Conservation (phyloP, 106 monocot species). For the Dioscorea alata region DNA sequence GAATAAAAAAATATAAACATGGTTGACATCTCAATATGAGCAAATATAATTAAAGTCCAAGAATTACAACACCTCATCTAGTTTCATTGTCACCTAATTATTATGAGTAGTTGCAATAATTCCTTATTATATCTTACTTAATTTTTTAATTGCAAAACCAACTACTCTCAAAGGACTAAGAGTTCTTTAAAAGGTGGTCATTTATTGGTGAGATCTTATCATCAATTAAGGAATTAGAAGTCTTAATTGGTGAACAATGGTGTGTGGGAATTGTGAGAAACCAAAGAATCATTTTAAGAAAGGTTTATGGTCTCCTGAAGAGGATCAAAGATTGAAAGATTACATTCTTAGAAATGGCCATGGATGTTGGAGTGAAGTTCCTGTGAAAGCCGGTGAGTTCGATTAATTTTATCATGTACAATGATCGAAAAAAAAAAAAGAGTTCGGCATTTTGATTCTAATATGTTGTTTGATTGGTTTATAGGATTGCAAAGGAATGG, state of each 20-base stretch:
- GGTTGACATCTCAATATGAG: too few species aligned
- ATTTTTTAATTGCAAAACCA: too few species aligned
- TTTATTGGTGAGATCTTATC: too few species aligned
- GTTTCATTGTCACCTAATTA: too few species aligned
- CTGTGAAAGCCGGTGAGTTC: conserved; percentile 5
- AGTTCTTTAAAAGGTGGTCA: too few species aligned
- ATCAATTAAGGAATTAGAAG: too few species aligned
- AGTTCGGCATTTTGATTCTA: not conserved
- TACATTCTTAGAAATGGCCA: conserved; percentile 10
- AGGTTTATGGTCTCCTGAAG: conserved; percentile 13
- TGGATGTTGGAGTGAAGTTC: conserved; percentile 12
- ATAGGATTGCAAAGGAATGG: not conserved
- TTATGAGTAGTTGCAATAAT: too few species aligned
- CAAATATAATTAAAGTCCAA: too few species aligned
- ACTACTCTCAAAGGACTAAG: too few species aligned
- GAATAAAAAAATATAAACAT: too few species aligned
- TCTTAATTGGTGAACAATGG: not conserved
- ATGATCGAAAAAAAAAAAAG: not conserved
- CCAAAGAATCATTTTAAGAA: conserved; percentile 7
- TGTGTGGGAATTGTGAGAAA: conserved; percentile 2
- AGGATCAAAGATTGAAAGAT: conserved; percentile 7
- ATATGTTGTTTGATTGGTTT: not conserved
- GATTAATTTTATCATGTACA: not conserved
- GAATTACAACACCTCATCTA: too few species aligned
- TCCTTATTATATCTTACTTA: too few species aligned